Evolutionary conservation across 192 early-diverging fungal genomes (phyloP), one percentile per base, ranked within the genome.

Genomic region (Fimicolochytrium jonesii): DNA sequence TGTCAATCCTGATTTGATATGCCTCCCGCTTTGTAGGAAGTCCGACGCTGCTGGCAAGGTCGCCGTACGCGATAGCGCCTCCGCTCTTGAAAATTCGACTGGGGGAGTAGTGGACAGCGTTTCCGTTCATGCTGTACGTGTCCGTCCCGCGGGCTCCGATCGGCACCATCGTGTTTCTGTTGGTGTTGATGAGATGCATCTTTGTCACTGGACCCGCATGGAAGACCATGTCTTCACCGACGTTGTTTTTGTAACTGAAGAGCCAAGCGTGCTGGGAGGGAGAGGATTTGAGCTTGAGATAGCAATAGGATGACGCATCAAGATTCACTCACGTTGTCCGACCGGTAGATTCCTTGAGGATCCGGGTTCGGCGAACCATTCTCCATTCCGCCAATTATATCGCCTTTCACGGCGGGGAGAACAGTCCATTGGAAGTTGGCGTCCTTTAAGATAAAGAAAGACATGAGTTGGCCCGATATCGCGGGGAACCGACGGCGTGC

Each of bases 251-350:
- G 20, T 30, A 52, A 9, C 26, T 9, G 20, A 52, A 52, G 10
- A 52, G 31, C 50, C 50, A 52, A 32, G 50, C 50, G 50, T 30
- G 50, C 23, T n/a, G n/a, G n/a, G n/a, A n/a, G n/a, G n/a, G n/a
- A n/a, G n/a, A n/a, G n/a, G n/a, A n/a, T n/a, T n/a, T n/a, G n/a
- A n/a, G n/a, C n/a, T n/a, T n/a, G n/a, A n/a, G n/a, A n/a, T n/a
- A n/a, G n/a, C n/a, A n/a, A n/a, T n/a, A n/a, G n/a, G n/a, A n/a
- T n/a, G n/a, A n/a, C n/a, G n/a, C n/a, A n/a, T n/a, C n/a, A n/a
- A n/a, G n/a, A n/a, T n/a, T n/a, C n/a, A n/a, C n/a, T n/a, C n/a
- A n/a, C n/a, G n/a, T 52, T 52, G 50, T 52, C 50, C 30, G 50
- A 30, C 7, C 50, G 50, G 30, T 52, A 52, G 31, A 52, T 6